A percentile compares a stretch with the other conserved stretches of the same genome.
Conservation (phyloP, 1,284 basidiomycete species). For the Tremellales sp. region DNA sequence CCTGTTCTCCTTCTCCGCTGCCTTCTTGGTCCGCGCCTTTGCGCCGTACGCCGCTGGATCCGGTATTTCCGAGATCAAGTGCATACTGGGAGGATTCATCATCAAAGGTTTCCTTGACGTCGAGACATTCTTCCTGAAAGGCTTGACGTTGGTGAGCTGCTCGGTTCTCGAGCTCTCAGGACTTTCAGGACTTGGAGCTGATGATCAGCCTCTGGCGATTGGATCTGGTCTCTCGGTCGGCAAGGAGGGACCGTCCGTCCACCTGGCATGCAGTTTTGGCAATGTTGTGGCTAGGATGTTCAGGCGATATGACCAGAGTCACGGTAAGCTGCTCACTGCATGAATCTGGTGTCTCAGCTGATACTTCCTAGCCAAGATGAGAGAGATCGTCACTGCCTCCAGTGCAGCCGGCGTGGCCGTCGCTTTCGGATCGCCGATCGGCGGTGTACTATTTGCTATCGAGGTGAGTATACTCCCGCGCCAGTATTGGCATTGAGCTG, state of each 20-base stretch:
- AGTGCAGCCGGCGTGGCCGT: constrained; percentile 97
- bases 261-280: constrained; percentile 92
- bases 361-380: constrained; percentile 74
- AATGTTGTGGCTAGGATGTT: constrained; percentile 81
- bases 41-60: constrained; percentile 96
- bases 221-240: constrained; percentile 96
- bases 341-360: neutral
- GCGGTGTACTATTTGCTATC: constrained; percentile 85
- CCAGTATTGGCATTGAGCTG: neutral
- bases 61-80: constrained; percentile 98
- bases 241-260: constrained; percentile 97
- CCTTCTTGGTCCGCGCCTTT: constrained; percentile 80
- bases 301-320: constrained; percentile 74
- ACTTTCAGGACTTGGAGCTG: constrained; percentile 51
- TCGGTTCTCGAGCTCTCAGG: too few relatives aligned
- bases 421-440: constrained; percentile 95
- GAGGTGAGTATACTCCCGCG: constrained; percentile 47
- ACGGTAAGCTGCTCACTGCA: constrained; percentile 57
- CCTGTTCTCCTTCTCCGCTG: constrained; percentile 73
- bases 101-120: constrained; percentile 93
- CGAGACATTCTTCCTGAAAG: constrained; percentile 86
- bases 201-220: constrained; percentile 86
- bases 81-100: constrained; percentile 92
- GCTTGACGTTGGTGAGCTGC: constrained; percentile 71
- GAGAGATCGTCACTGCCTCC: constrained; percentile 90